Conservation (phyloP, 1,139 yeast species). For the Nakaseomyces delphensis region DNA sequence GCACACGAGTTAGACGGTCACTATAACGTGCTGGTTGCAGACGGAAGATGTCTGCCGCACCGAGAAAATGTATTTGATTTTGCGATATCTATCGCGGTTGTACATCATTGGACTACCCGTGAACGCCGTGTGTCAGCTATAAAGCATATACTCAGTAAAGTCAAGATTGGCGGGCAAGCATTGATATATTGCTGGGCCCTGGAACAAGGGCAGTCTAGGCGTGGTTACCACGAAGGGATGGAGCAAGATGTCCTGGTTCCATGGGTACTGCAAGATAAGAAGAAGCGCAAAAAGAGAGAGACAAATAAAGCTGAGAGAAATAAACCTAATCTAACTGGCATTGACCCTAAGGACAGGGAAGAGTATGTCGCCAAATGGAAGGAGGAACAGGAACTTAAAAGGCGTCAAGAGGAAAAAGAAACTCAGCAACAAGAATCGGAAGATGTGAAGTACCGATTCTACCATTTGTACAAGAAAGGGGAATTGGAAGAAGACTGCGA, state of each 20-base stretch:
- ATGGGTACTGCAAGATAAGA: constrained; percentile 64
- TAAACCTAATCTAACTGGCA: constrained; percentile 24
- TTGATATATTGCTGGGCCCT: constrained; percentile 93
- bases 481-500: constrained; percentile 65
- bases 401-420: constrained; percentile 13
- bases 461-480: constrained; percentile 77
- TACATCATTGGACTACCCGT: constrained; percentile 87
- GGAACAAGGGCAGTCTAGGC: constrained; percentile 75
- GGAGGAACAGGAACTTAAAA: constrained; percentile 17
- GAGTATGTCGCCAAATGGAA: constrained; percentile 26
- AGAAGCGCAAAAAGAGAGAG: constrained; percentile 19
- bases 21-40: constrained; percentile 58
- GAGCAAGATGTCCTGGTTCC: constrained; percentile 93
- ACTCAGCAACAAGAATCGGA: constrained; percentile 17
- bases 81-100: constrained; percentile 91
- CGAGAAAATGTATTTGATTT: constrained; percentile 57
- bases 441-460: constrained; percentile 66
- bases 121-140: constrained; percentile 74
- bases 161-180: constrained; percentile 55
- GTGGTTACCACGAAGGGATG: constrained; percentile 85
- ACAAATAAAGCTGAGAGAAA: constrained; percentile 14
- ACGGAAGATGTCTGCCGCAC: constrained; percentile 69
- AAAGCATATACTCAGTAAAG: constrained; percentile 50
- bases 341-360: constrained; percentile 27
- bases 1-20: constrained; percentile 43